phyloP scores from a whole-genome alignment of 345 rosid genomes.

The Citrus unshiu region DNA sequence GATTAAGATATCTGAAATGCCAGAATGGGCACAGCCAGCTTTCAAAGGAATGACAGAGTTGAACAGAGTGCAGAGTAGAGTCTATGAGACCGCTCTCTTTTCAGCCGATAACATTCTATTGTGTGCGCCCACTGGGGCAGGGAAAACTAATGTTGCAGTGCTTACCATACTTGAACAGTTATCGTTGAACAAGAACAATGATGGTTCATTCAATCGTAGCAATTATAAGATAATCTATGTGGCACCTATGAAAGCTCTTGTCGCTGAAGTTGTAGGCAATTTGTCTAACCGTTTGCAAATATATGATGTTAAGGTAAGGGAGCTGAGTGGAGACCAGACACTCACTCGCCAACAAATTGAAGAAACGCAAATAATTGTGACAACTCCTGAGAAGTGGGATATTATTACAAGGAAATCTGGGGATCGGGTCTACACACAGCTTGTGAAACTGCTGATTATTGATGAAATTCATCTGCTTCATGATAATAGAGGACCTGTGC shows the following conservation, averaged over 20 bases:
- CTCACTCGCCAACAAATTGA: conserved; percentile 87
- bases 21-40: conserved; percentile 93
- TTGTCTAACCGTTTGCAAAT: conserved; percentile 74
- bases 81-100: conserved; percentile 75
- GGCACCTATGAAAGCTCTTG: conserved; percentile 99
- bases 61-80: conserved; percentile 93
- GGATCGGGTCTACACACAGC: conserved; percentile 88
- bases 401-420: conserved; percentile 94
- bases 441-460: conserved; percentile 84
- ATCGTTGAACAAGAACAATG: conserved; percentile 48
- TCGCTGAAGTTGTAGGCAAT: conserved; percentile 93
- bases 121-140: conserved; percentile 98
- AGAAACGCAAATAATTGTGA: conserved; percentile 91
- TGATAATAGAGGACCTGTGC: conserved; percentile 95
- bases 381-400: conserved; percentile 99
- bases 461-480: conserved; percentile 98
- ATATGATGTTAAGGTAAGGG: conserved; percentile 74
- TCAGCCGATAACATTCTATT: conserved; percentile 75
- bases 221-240: conserved; percentile 90
- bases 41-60: conserved; percentile 85
- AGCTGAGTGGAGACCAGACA: conserved; percentile 92
- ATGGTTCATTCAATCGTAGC: conserved; percentile 69
- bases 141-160: conserved; percentile 94
- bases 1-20: conserved; percentile 79
- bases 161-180: conserved; percentile 95